phyloP scores from a whole-genome alignment of 2,329 filamentous ascomycete genomes.

The Curvularia hawaiiensis region DNA sequence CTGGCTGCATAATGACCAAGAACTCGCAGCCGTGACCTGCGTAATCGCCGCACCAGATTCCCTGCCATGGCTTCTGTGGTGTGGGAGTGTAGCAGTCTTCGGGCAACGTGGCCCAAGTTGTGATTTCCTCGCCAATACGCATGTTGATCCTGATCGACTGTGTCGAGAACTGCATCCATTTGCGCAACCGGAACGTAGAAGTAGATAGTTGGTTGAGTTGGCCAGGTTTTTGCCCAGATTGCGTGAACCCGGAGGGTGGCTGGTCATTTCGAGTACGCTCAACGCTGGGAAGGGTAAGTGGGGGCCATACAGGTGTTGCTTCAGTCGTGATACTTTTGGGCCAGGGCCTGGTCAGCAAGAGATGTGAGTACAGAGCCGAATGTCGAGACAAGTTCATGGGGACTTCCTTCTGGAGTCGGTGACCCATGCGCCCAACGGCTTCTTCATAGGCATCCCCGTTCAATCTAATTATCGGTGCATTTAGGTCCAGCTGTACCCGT shows the following conservation, averaged over 20 bases:
- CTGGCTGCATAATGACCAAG: slow-evolving; percentile 77
- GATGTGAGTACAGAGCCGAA: slow-evolving; percentile 64
- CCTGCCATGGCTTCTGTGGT: slow-evolving; percentile 77
- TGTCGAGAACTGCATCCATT: slow-evolving; percentile 72
- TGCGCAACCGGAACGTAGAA: slow-evolving; percentile 72
- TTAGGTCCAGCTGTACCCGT: slow-evolving; percentile 70
- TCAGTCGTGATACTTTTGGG: slow-evolving; percentile 50
- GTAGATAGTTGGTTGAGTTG: slow-evolving; percentile 67
- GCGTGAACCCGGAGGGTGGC: slow-evolving; percentile 51
- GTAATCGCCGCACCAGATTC: slow-evolving; percentile 93
- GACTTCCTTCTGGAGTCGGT: slow-evolving; percentile 58
- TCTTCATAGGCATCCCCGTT: slow-evolving; percentile 37
- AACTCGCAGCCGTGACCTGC: slow-evolving; percentile 89
- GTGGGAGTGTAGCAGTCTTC: slow-evolving; percentile 81
- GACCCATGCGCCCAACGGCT: slow-evolving; percentile 25
- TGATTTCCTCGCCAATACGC: slow-evolving; percentile 58
- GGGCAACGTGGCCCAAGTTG: slow-evolving; percentile 75
- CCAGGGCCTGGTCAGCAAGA: slow-evolving; percentile 66
- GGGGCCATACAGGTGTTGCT: slow-evolving; percentile 70
- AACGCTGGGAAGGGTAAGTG: slow-evolving; percentile 68
- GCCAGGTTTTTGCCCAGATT: slow-evolving; percentile 56
- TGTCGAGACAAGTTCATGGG: slow-evolving; percentile 51
- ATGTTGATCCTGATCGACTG: slow-evolving; percentile 40
- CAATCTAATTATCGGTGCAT: slow-evolving; percentile 66
- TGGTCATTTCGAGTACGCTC: slow-evolving; percentile 60